Conservation (phyloP, 768 basidiomycete genomes). For the Lanmaoa pseudosensibilis region DNA sequence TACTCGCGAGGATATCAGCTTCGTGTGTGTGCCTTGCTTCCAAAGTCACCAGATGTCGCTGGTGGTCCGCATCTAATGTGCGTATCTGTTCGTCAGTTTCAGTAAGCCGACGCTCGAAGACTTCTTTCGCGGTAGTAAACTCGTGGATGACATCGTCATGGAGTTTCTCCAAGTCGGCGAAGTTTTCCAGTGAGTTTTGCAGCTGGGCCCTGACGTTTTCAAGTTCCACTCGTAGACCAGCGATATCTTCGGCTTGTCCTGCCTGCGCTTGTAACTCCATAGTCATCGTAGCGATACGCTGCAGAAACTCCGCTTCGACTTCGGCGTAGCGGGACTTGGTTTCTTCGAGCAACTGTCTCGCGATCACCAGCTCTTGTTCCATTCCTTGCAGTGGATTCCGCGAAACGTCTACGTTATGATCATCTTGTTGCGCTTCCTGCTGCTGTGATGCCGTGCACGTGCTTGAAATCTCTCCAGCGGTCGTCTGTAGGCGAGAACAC, state of each 20-base stretch:
- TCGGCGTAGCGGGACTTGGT: slow-evolving; percentile 36
- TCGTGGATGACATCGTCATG: slow-evolving; percentile 28
- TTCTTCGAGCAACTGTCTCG: slow-evolving; percentile 35
- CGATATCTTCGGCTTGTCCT: slow-evolving; percentile 18
- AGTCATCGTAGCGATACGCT: slow-evolving; percentile 27
- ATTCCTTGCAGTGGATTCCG: slow-evolving; percentile 39
- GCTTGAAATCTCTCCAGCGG: not conserved
- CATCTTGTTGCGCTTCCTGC: slow-evolving; percentile 1
- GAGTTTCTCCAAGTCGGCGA: slow-evolving; percentile 26
- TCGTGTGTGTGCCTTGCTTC: slow-evolving; percentile 36
- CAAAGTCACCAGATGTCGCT: slow-evolving; percentile 21
- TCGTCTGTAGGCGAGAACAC: not conserved
- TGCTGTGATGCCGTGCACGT: not conserved
- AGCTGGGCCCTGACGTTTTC: slow-evolving; percentile 25
- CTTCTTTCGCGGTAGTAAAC: slow-evolving; percentile 23
- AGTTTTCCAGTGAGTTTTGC: slow-evolving; percentile 22
- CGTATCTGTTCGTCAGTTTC: slow-evolving; percentile 21
- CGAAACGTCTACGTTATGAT: slow-evolving; percentile 36
- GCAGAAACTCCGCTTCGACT: slow-evolving; percentile 33
- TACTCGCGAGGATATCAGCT: slow-evolving; percentile 38
- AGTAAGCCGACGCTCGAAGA: slow-evolving; percentile 34
- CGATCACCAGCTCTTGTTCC: slow-evolving; percentile 35
- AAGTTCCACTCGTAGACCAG: slow-evolving; percentile 26
- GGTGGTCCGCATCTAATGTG: slow-evolving; percentile 31
- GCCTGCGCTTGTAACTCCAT: slow-evolving; percentile 12